These are phyloP conservation scores for Neofusicoccum cordaticola DNA, from an alignment of 2,329 filamentous ascomycete genomes.

Conservation along the genomic window DNA sequence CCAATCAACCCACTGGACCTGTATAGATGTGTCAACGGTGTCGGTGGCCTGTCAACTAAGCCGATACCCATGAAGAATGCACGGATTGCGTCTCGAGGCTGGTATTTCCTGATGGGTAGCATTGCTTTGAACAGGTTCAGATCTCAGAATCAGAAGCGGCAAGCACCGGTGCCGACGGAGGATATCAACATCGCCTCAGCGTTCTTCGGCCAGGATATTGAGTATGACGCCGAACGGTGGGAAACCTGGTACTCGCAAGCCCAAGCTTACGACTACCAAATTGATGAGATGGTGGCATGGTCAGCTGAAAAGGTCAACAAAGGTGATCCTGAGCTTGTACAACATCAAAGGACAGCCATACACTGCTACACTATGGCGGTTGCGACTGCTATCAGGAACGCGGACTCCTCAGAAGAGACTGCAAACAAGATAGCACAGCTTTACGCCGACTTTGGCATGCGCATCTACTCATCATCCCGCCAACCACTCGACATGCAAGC, in stretches of 20 bases:
- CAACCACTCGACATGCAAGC: constrained; percentile 67
- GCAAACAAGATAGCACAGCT: constrained; percentile 60
- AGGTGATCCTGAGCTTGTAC: constrained; percentile 69
- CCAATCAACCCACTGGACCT: constrained; percentile 79
- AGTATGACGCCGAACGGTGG: constrained; percentile 79
- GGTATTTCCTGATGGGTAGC: constrained; percentile 90
- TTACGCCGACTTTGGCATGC: constrained; percentile 66
- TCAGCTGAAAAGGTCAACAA: constrained; percentile 89
- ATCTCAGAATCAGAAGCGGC: constrained; percentile 73
- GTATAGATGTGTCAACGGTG: constrained; percentile 76
- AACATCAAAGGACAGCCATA: constrained; percentile 74
- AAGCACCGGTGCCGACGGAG: constrained; percentile 75
- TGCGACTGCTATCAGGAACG: constrained; percentile 57
- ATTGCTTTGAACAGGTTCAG: constrained; percentile 85
- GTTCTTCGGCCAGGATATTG: constrained; percentile 77
- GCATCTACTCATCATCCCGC: constrained; percentile 66
- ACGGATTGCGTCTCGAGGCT: constrained; percentile 72
- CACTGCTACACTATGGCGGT: constrained; percentile 73
- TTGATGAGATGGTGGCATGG: constrained; percentile 86
- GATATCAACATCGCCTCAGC: constrained; percentile 79
- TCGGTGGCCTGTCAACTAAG: constrained; percentile 50
- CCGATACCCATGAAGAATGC: constrained; percentile 63
- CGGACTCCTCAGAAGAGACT: constrained; percentile 54
- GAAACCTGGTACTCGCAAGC: constrained; percentile 87
- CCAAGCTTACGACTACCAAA: constrained; percentile 81